phyloP scores from a whole-genome alignment of 139 green algal genomes.

The Volvox africanus region DNA sequence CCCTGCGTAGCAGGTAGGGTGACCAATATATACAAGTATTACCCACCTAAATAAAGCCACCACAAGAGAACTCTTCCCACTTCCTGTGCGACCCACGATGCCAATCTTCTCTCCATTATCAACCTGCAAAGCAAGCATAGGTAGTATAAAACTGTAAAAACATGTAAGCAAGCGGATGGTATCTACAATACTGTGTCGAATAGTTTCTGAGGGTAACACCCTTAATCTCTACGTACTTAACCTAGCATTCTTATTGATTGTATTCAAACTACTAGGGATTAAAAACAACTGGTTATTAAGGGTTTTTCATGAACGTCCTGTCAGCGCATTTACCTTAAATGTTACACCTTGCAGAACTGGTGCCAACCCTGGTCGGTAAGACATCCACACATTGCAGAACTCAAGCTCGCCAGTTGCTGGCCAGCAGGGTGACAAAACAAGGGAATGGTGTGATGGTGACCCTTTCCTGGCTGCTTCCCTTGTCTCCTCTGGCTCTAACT shows the following conservation, averaged over 20 bases:
- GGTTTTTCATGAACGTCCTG: too few relatives aligned
- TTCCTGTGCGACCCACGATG: slow-evolving; percentile 82
- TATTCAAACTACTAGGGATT: too few relatives aligned
- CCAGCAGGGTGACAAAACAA: slow-evolving; percentile 71
- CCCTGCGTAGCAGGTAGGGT: too few relatives aligned
- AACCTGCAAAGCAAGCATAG: background rate
- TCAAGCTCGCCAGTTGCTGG: slow-evolving; percentile 62
- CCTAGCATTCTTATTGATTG: too few relatives aligned
- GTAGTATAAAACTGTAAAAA: too few relatives aligned
- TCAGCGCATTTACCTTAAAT: slow-evolving; percentile 58
- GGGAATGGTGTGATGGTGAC: slow-evolving; percentile 19
- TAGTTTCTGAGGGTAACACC: too few relatives aligned
- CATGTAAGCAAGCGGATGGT: too few relatives aligned
- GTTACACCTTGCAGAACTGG: slow-evolving; percentile 74
- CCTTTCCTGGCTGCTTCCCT: slow-evolving; percentile 23
- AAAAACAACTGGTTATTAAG: too few relatives aligned
- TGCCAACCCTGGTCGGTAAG: slow-evolving; percentile 77
- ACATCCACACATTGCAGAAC: slow-evolving; percentile 65
- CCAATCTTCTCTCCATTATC: slow-evolving; percentile 39
- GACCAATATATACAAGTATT: too few relatives aligned
- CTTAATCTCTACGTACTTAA: too few relatives aligned
- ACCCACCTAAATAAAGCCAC: slow-evolving; percentile 76
- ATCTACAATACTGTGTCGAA: too few relatives aligned
- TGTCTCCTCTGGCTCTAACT: slow-evolving; percentile 64
- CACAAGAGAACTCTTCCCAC: slow-evolving; percentile 84